A percentile compares a stretch with the other conserved stretches of the same genome.
These are phyloP conservation scores for Asterophora lycoperdoides DNA, from an alignment of 768 basidiomycete genomes.

Conservation along the genomic window DNA sequence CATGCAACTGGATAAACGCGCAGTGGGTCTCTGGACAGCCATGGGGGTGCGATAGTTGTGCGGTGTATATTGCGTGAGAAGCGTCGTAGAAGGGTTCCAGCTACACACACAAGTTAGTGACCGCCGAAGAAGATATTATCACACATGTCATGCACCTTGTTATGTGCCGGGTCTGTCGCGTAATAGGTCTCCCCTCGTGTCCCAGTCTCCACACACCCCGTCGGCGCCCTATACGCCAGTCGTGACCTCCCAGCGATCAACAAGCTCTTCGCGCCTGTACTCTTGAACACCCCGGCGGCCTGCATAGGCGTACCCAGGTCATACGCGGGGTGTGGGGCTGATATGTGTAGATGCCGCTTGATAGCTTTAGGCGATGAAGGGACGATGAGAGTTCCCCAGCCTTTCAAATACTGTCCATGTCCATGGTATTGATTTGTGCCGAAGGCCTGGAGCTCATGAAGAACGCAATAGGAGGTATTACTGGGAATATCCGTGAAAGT, in stretches of 20 bases:
- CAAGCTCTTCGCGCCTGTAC: constrained; percentile 36
- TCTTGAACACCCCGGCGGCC: constrained; percentile 36
- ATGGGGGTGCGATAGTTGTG: constrained; percentile 31
- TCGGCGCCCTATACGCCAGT: constrained; percentile 27
- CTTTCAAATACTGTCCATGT: constrained; percentile 20
- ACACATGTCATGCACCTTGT: constrained; percentile 27
- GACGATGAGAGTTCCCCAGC: constrained; percentile 35
- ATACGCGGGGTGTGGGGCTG: constrained; percentile 42
- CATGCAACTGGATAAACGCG: constrained; percentile 46
- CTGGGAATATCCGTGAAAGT: constrained; percentile 20
- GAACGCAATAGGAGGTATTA: constrained; percentile 28
- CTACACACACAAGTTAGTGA: constrained; percentile 19
- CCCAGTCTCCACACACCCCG: constrained; percentile 29
- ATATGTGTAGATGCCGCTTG: constrained; percentile 33
- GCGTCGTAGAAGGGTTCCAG: constrained; percentile 43
- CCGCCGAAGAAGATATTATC: too few species aligned
- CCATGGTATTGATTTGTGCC: background rate
- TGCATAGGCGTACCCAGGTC: constrained; percentile 37
- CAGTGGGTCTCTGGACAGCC: constrained; percentile 38
- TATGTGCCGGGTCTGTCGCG: constrained; percentile 46
- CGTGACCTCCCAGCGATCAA: constrained; percentile 38
- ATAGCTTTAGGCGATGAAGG: constrained; percentile 22
- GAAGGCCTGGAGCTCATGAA: constrained; percentile 19
- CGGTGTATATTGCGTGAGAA: constrained; percentile 31
- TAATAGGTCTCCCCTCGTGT: constrained; percentile 25